Conservation (phyloP, 768 basidiomycete species). For the Tylopilus sp. region DNA sequence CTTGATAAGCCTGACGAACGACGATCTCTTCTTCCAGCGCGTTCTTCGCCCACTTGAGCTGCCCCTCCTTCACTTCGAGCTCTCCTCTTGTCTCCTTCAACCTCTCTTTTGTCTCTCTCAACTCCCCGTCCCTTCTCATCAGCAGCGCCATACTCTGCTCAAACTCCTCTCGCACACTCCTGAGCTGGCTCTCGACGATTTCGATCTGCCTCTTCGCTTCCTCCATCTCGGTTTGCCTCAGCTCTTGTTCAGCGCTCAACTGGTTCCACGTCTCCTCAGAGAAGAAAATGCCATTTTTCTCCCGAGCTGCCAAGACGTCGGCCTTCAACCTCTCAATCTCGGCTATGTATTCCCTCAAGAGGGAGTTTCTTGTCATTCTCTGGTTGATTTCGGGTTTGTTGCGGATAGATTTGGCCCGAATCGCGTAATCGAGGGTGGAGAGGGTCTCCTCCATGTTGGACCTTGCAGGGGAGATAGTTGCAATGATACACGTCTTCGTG, state of each 20-base stretch:
- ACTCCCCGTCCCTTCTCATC: slow-evolving; percentile 70
- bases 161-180: slow-evolving; percentile 81
- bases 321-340: slow-evolving; percentile 93
- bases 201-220: slow-evolving; percentile 83
- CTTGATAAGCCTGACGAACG: slow-evolving; percentile 73
- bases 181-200: slow-evolving; percentile 79
- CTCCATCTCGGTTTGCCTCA: slow-evolving; percentile 70
- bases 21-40: slow-evolving; percentile 78
- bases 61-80: slow-evolving; percentile 51
- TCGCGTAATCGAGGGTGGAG: slow-evolving; percentile 95
- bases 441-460: slow-evolving; percentile 96
- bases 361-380: slow-evolving; percentile 86
- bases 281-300: slow-evolving; percentile 96
- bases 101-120: slow-evolving; percentile 57
- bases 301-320: slow-evolving; percentile 85
- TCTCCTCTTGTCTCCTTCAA: slow-evolving; percentile 50
- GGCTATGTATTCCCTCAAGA: slow-evolving; percentile 88
- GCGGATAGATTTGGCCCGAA: slow-evolving; percentile 90
- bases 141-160: slow-evolving; percentile 83
- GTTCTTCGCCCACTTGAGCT: slow-evolving; percentile 54
- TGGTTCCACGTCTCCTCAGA: slow-evolving; percentile 89
- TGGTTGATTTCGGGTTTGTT: slow-evolving; percentile 96
- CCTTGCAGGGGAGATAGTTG: slow-evolving; percentile 90
- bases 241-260: slow-evolving; percentile 72
- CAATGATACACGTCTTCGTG: slow-evolving; percentile 97